Evolutionary conservation across 2,329 filamentous ascomycete species (phyloP).

Genomic region (Bisporella sp.): DNA sequence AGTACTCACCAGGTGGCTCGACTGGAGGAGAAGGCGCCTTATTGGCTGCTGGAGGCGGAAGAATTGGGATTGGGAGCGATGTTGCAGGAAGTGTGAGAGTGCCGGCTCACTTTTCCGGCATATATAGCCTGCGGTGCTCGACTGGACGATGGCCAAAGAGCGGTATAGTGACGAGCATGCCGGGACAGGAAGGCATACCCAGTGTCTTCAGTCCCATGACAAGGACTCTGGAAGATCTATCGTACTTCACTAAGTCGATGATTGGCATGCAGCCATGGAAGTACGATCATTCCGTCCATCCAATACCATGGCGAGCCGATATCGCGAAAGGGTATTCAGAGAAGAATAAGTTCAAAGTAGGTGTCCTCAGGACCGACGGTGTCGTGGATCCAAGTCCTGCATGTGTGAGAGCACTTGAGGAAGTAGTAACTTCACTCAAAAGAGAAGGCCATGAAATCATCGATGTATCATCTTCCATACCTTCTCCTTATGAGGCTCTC

Average conservation of each 20-base stretch:
- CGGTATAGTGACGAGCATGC: conserved; percentile 81
- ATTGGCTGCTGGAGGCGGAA: conserved; percentile 69
- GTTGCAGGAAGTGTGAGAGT: conserved; percentile 83
- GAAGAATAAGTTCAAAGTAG: conserved; percentile 62
- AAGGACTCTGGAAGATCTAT: conserved; percentile 72
- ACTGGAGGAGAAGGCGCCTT: conserved; percentile 68
- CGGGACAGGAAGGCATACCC: conserved; percentile 83
- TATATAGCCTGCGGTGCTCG: conserved; percentile 80
- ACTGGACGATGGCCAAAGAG: conserved; percentile 87
- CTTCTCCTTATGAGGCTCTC: conserved; percentile 68
- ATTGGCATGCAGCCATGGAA: conserved; percentile 81
- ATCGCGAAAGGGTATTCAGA: conserved; percentile 50
- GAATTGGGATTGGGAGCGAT: conserved; percentile 82
- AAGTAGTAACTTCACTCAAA: conserved; percentile 61
- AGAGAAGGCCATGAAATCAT: conserved; percentile 70
- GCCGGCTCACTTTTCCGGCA: conserved; percentile 84
- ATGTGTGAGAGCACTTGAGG: conserved; percentile 68
- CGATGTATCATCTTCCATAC: conserved; percentile 49
- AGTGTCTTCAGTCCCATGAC: conserved; percentile 92
- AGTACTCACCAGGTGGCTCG: conserved; percentile 82
- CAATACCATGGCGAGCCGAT: conserved; percentile 68
- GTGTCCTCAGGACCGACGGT: conserved; percentile 70
- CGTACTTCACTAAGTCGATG: conserved; percentile 74
- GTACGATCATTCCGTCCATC: conserved; percentile 81
- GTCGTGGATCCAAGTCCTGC: conserved; percentile 85